These are phyloP conservation scores for Alternaria consortialis DNA, from an alignment of 2,329 filamentous ascomycete genomes.

Conservation along the genomic window DNA sequence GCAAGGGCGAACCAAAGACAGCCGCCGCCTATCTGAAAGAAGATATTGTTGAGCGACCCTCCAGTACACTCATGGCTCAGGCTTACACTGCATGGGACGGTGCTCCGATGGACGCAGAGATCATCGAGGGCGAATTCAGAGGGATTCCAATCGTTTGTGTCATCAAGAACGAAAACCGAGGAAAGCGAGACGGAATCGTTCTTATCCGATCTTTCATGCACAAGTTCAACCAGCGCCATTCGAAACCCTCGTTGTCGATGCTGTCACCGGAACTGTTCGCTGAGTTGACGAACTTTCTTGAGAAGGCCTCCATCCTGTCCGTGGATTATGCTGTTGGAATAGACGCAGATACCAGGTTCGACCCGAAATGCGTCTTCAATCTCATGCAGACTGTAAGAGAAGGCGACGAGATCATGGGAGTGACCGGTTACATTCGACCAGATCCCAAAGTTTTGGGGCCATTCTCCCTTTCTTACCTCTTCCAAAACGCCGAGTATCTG, in stretches of 20 bases:
- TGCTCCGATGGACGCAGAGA: slow-evolving; percentile 5
- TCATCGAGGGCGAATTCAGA: slow-evolving; percentile 12
- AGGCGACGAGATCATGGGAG: slow-evolving; percentile 7
- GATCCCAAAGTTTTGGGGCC: not conserved
- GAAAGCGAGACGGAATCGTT: slow-evolving; percentile 11
- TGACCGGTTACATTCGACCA: slow-evolving; percentile 8
- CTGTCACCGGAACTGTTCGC: slow-evolving; percentile 4
- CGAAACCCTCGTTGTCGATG: slow-evolving; percentile 3
- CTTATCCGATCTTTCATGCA: slow-evolving; percentile 9
- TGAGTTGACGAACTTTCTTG: slow-evolving; percentile 3
- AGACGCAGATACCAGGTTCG: slow-evolving; percentile 12
- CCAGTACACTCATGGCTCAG: not conserved
- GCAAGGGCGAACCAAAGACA: slow-evolving; percentile 12
- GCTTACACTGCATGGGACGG: slow-evolving; percentile 11
- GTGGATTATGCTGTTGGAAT: slow-evolving; percentile 11
- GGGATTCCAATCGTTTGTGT: slow-evolving; percentile 10
- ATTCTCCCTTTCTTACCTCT: slow-evolving; percentile 5
- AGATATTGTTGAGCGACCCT: slow-evolving; percentile 7
- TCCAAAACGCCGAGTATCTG: slow-evolving; percentile 14
- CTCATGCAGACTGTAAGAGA: slow-evolving; percentile 11
- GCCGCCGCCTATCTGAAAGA: slow-evolving; percentile 10
- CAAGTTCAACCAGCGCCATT: slow-evolving; percentile 11
- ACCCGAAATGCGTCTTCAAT: slow-evolving; percentile 2
- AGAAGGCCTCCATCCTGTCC: not conserved
- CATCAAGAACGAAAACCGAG: slow-evolving; percentile 15